Evolutionary conservation across 2,329 filamentous ascomycete genomes (phyloP).

Genomic region (Cladosporium cucumerinum): DNA sequence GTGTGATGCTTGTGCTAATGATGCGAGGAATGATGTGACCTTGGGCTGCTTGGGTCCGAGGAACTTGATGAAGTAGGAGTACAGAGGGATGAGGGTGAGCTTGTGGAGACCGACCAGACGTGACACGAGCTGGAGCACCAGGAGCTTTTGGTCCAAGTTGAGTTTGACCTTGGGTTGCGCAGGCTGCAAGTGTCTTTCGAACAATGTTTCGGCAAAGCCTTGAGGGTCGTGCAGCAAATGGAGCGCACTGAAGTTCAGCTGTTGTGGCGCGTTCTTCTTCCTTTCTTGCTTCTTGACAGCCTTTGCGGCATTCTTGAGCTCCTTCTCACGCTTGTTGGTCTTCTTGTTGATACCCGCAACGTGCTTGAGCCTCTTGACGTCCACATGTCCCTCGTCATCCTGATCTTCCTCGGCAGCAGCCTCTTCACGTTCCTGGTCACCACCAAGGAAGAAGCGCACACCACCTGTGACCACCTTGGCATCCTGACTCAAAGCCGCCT

Average conservation of each 20-base stretch:
- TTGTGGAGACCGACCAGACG: slow-evolving; percentile 90
- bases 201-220: slow-evolving; percentile 84
- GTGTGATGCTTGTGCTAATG: slow-evolving; percentile 86
- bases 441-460: slow-evolving; percentile 90
- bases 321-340: slow-evolving; percentile 78
- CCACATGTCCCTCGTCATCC: slow-evolving; percentile 70
- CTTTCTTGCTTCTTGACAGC: slow-evolving; percentile 78
- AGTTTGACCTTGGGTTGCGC: slow-evolving; percentile 75
- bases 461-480: slow-evolving; percentile 88
- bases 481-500: slow-evolving; percentile 82
- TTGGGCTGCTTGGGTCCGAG: slow-evolving; percentile 83
- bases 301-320: slow-evolving; percentile 75
- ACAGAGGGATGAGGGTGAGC: slow-evolving; percentile 82
- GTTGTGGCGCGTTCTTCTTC: slow-evolving; percentile 83
- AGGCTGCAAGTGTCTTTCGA: slow-evolving; percentile 79
- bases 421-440: slow-evolving; percentile 93
- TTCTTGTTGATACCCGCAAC: slow-evolving; percentile 95
- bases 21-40: slow-evolving; percentile 91
- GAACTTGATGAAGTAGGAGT: slow-evolving; percentile 92
- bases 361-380: slow-evolving; percentile 79
- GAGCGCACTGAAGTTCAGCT: slow-evolving; percentile 92
- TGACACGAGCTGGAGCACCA: slow-evolving; percentile 87
- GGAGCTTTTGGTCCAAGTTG: slow-evolving; percentile 80
- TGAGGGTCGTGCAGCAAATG: slow-evolving; percentile 94
- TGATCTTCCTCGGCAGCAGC: slow-evolving; percentile 79